These are phyloP conservation scores for Dendrobium officinale DNA, from an alignment of 106 monocot genomes.

Conservation along the genomic window DNA sequence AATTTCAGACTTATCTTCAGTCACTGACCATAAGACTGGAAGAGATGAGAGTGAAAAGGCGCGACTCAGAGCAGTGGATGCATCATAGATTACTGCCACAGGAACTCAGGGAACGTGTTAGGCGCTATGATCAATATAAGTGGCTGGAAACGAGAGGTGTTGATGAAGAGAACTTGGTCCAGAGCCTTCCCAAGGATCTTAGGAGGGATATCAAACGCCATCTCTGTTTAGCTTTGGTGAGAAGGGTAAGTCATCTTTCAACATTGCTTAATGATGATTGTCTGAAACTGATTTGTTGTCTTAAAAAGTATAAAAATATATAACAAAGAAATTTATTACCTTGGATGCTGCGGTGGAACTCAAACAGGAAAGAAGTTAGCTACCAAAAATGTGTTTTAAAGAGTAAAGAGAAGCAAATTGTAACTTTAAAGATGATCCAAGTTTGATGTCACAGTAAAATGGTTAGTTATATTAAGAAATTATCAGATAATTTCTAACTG, in stretches of 20 bases:
- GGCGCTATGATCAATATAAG: slow-evolving; percentile 88
- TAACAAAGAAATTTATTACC: too few relatives aligned
- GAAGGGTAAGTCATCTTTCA: slow-evolving; percentile 32
- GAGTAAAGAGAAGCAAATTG: too few relatives aligned
- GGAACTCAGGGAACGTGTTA: slow-evolving; percentile 76
- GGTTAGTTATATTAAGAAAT: too few relatives aligned
- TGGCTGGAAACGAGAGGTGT: slow-evolving; percentile 94
- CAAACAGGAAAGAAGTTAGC: too few relatives aligned
- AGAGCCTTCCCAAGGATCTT: slow-evolving; percentile 69
- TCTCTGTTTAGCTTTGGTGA: slow-evolving; percentile 60
- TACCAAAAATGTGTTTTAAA: too few relatives aligned
- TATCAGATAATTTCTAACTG: too few relatives aligned
- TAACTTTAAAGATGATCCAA: too few relatives aligned
- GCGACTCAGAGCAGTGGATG: slow-evolving; percentile 99
- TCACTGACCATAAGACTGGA: slow-evolving; percentile 69
- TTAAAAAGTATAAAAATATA: too few relatives aligned
- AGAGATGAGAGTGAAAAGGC: slow-evolving; percentile 88
- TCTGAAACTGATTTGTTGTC: not conserved
- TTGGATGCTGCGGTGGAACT: too few relatives aligned
- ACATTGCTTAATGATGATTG: not conserved
- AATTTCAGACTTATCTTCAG: slow-evolving; percentile 81
- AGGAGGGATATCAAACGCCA: slow-evolving; percentile 77
- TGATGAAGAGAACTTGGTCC: slow-evolving; percentile 74
- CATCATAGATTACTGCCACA: slow-evolving; percentile 80
- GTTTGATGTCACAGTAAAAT: too few relatives aligned